These are phyloP conservation scores for Cercospora berteroae DNA, from an alignment of 2,329 filamentous ascomycete genomes.

Conservation along the genomic window DNA sequence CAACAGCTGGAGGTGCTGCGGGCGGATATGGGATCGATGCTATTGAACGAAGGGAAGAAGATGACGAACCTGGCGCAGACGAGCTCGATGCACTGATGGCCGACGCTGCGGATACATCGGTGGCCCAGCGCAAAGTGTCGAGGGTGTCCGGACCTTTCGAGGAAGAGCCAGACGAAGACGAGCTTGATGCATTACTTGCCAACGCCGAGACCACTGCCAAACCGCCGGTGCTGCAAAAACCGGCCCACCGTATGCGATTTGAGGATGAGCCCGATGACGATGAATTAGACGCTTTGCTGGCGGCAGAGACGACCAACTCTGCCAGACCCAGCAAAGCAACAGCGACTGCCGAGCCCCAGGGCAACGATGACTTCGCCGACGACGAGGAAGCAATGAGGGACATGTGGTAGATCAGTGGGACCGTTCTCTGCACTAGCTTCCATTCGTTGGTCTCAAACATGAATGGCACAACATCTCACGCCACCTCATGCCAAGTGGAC, in stretches of 20 bases:
- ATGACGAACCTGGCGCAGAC: slow-evolving; percentile 27
- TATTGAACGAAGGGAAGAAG: not conserved
- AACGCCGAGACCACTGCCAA: not conserved
- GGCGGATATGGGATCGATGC: not conserved
- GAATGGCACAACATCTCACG: not conserved
- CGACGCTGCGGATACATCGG: slow-evolving; percentile 13
- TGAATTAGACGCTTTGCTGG: slow-evolving; percentile 56
- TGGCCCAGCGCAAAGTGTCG: not conserved
- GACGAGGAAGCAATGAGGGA: slow-evolving; percentile 66
- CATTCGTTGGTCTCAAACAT: not conserved
- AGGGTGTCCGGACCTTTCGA: slow-evolving; percentile 28
- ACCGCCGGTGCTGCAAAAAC: slow-evolving; percentile 13
- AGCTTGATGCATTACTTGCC: slow-evolving; percentile 13
- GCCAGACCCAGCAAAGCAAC: not conserved
- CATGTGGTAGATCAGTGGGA: slow-evolving; percentile 25
- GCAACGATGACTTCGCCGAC: slow-evolving; percentile 52
- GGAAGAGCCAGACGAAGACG: slow-evolving; percentile 22
- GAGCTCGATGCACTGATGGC: slow-evolving; percentile 32
- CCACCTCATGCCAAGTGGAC: not conserved
- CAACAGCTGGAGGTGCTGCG: not conserved
- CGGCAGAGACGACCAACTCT: slow-evolving; percentile 42
- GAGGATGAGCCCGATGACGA: slow-evolving; percentile 24
- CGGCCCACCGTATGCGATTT: slow-evolving; percentile 19
- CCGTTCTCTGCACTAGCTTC: not conserved
- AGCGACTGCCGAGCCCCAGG: not conserved